Evolutionary conservation across 2,329 filamentous ascomycete genomes (phyloP).

Genomic region (Fusarium napiforme): DNA sequence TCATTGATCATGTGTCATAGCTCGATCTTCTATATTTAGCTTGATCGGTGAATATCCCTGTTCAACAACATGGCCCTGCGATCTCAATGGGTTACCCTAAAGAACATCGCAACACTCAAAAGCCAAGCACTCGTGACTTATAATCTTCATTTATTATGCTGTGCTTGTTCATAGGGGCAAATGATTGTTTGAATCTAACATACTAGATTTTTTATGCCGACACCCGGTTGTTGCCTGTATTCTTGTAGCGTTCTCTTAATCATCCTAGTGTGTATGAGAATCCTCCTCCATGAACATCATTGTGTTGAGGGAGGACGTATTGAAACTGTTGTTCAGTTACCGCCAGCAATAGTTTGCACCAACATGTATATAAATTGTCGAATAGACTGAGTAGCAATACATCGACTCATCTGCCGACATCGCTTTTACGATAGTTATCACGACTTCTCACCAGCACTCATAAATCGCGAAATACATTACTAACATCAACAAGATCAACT

Average conservation of each 20-base stretch:
- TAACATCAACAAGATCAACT: not conserved
- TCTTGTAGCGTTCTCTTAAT: too few relatives aligned
- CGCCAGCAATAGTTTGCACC: too few relatives aligned
- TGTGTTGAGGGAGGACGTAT: rapidly evolving
- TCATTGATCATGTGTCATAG: not conserved
- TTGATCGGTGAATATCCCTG: not conserved
- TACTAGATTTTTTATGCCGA: rapidly evolving
- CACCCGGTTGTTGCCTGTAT: not conserved
- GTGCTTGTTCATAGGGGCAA: not conserved
- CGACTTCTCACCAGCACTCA: not conserved
- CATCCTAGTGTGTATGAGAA: too few relatives aligned
- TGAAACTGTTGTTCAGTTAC: too few relatives aligned
- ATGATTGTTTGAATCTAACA: not conserved
- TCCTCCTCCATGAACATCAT: rapidly evolving
- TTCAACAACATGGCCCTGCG: not conserved
- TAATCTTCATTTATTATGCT: not conserved
- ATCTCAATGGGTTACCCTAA: constrained; percentile 7
- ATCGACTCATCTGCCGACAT: not conserved
- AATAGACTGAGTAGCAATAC: not conserved
- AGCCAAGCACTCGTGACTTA: not conserved
- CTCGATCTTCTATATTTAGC: not conserved
- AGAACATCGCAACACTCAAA: not conserved
- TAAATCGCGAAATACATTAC: too few relatives aligned
- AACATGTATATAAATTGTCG: not conserved
- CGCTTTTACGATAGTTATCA: too few relatives aligned